phyloP scores from a whole-genome alignment of 768 basidiomycete genomes.

The Filobasidium floriforme region DNA sequence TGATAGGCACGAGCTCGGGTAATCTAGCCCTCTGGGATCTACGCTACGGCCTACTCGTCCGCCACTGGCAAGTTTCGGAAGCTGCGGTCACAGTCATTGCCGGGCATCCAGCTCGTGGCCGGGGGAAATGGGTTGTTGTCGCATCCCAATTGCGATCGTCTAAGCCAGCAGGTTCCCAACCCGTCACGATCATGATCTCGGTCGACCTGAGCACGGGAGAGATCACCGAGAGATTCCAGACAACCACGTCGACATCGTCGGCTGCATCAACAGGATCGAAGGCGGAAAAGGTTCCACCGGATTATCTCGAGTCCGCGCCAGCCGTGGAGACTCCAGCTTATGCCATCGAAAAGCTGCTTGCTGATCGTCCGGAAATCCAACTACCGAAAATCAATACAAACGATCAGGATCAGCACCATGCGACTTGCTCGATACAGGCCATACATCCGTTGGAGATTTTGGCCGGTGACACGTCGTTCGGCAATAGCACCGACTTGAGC shows the following conservation, averaged over 20 bases:
- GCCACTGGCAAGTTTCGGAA: slow-evolving; percentile 70
- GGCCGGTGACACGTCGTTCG: neutral
- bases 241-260: neutral
- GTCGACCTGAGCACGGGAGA: neutral
- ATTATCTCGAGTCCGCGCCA: neutral
- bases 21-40: slow-evolving; percentile 88
- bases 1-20: slow-evolving; percentile 79
- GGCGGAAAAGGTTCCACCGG: neutral
- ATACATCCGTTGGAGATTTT: neutral
- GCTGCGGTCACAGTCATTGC: slow-evolving; percentile 48
- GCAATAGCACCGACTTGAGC: neutral
- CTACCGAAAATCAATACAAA: neutral
- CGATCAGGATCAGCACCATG: neutral
- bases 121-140: slow-evolving; percentile 84
- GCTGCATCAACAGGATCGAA: neutral
- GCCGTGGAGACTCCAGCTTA: neutral
- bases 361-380: neutral
- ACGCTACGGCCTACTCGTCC: slow-evolving; percentile 79
- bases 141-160: slow-evolving; percentile 51
- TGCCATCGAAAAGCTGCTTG: neutral
- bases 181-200: neutral
- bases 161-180: neutral
- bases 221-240: neutral
- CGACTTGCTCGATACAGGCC: neutral
- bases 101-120: slow-evolving; percentile 77